These are phyloP conservation scores for Isoetes engelmannii DNA, from an alignment of 83 land plant genomes.

Conservation along the genomic window DNA sequence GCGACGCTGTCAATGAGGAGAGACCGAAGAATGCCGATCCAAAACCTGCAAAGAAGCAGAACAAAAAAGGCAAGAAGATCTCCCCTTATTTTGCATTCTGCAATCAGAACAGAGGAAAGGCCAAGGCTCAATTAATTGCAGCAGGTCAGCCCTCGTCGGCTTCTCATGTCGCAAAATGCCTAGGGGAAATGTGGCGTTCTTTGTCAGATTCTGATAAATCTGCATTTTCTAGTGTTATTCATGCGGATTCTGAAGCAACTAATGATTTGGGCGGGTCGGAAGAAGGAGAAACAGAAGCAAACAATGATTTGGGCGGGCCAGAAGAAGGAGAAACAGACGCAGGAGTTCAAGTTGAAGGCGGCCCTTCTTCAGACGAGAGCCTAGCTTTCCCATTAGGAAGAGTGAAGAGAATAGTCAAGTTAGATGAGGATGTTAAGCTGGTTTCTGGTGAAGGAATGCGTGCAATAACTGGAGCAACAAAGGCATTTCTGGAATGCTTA, in stretches of 20 bases:
- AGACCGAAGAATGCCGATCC: too few species aligned
- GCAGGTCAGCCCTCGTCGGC: not conserved
- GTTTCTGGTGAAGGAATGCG: conserved; percentile 20
- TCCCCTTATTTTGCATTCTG: not conserved
- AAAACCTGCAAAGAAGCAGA: too few species aligned
- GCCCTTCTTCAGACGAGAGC: too few species aligned
- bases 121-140: not conserved
- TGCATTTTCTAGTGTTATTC: too few species aligned
- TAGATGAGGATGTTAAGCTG: conserved; percentile 18
- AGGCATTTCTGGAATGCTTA: conserved; percentile 15
- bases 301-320: too few species aligned
- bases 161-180: not conserved
- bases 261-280: too few species aligned
- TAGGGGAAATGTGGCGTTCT: conserved; percentile 2
- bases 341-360: too few species aligned
- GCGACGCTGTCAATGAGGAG: too few species aligned
- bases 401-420: conserved; percentile 26
- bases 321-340: too few species aligned
- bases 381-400: conserved; percentile 16
- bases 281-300: too few species aligned
- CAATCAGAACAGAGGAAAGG: not conserved
- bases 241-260: too few species aligned
- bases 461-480: conserved; percentile 10
- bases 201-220: not conserved
- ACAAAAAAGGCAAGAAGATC: not conserved